Conservation (phyloP, 371 early-diverging fungal species). For the Blakeslea trispora region DNA sequence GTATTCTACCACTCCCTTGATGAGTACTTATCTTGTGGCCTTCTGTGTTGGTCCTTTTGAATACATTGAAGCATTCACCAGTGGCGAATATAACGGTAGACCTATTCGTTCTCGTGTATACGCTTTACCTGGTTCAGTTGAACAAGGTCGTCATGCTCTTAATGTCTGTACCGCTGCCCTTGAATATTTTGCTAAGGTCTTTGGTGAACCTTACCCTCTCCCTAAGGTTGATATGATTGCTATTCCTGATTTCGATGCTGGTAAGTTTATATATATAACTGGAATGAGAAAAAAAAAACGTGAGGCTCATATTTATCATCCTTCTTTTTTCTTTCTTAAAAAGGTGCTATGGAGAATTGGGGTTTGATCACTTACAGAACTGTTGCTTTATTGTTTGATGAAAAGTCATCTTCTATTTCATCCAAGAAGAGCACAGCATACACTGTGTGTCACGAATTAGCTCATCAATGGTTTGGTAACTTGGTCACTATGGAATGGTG, state of each 20-base stretch:
- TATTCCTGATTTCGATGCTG: constrained; percentile 88
- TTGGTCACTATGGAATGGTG: constrained; percentile 85
- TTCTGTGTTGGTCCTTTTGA: constrained; percentile 88
- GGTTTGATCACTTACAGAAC: constrained; percentile 87
- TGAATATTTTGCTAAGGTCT: constrained; percentile 82
- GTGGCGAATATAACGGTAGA: constrained; percentile 52
- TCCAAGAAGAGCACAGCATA: constrained; percentile 82
- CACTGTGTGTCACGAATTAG: constrained; percentile 91
- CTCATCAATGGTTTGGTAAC: constrained; percentile 96
- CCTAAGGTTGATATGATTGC: constrained; percentile 91
- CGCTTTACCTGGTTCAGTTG: constrained; percentile 67
- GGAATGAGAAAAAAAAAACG: too few relatives aligned
- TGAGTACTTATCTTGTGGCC: constrained; percentile 89
- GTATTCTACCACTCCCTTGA: constrained; percentile 85
- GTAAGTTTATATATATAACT: constrained; percentile 15
- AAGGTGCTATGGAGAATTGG: constrained; percentile 91
- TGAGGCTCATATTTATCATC: too few relatives aligned
- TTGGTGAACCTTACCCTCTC: constrained; percentile 84
- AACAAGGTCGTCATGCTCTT: constrained; percentile 78
- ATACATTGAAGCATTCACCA: constrained; percentile 76
- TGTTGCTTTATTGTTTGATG: constrained; percentile 75
- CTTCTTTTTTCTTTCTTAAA: background rate
- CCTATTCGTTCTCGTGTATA: constrained; percentile 79
- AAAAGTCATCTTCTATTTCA: constrained; percentile 65
- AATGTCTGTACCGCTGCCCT: constrained; percentile 71